Evolutionary conservation across 1,284 basidiomycete species (phyloP), one percentile per base, ranked within the genome.

Genomic region (Fistulinella cinereoalba): DNA sequence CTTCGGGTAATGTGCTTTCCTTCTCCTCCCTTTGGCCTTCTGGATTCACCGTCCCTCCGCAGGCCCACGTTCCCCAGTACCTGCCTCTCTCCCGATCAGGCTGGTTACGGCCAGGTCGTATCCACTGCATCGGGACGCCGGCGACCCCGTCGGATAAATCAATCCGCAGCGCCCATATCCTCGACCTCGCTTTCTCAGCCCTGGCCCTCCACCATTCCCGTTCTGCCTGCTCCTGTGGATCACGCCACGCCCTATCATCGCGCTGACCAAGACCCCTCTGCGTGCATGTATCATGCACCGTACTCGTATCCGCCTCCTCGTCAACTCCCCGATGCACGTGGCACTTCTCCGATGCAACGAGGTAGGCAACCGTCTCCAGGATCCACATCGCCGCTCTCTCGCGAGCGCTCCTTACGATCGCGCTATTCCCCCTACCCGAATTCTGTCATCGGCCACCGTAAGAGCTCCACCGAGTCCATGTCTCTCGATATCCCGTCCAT

Each of bases 21-120:
- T 28, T 29, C 43, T 43, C 32, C 23, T 8, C 18, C 12, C 31
- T 46, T 38, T 36, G 38, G 37, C 16, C 27, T 37, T 40, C 41
- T 47, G 8, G 40, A 46, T 41, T 59, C 46, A 55, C 55, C 58
- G 38, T 53, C 44, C 33, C 40, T 21, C 46, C 44, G 33, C 51
- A 82, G 80, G 1, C 80, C 81, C 22, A 87, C 77, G 37, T 90
- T 91, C 60, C 88, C 88, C 11, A 77, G 72, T 46, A 87, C 84
- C 22, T 91, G 87, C 62, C 70, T 91, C 40, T 80, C 87, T 2
- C 87, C 88, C 44, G 88, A 88, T 65, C 87, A 89, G 55, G 79
- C 87, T 33, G 88, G 87, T 13, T 91, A 83, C 65, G 88, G 88
- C 18, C 87, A 89, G 58, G 81, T 90, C 37, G 77, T 89, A 16